Conservation (phyloP, 75 land plant species). For the Pinus taeda region DNA sequence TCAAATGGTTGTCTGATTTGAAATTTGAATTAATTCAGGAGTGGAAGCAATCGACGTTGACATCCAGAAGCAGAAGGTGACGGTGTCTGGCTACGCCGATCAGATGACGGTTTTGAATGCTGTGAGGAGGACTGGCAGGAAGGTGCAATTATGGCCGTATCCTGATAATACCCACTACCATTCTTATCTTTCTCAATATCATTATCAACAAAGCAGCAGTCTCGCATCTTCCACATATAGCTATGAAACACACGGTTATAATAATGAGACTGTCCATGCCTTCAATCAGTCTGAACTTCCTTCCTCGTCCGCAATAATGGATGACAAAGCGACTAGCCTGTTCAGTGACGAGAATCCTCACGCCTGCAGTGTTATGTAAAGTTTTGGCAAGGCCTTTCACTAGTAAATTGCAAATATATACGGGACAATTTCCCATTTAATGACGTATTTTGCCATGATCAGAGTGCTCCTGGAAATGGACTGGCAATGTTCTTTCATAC, state of each 20-base stretch:
- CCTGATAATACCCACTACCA: conserved; percentile 4
- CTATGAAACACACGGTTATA: not conserved
- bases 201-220: not conserved
- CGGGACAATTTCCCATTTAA: no score
- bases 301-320: not conserved
- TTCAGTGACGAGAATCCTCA: conserved; percentile 1
- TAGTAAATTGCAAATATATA: no score
- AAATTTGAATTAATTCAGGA: conserved; percentile 5
- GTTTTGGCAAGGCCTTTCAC: no score
- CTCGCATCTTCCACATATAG: not conserved
- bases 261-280: not conserved
- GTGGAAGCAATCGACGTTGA: conserved; percentile 18
- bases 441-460: no score
- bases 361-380: not conserved
- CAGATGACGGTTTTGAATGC: conserved; percentile 25
- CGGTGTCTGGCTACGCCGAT: conserved; percentile 22
- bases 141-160: conserved; percentile 26
- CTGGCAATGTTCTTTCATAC: no score
- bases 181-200: not conserved
- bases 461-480: no score
- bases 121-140: conserved; percentile 22
- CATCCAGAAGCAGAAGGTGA: conserved; percentile 25
- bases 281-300: not conserved
- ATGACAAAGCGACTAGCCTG: not conserved
- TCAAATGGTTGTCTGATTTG: no score